Conservation (phyloP, 2,329 filamentous ascomycete genomes). For the Exophiala calicioides region DNA sequence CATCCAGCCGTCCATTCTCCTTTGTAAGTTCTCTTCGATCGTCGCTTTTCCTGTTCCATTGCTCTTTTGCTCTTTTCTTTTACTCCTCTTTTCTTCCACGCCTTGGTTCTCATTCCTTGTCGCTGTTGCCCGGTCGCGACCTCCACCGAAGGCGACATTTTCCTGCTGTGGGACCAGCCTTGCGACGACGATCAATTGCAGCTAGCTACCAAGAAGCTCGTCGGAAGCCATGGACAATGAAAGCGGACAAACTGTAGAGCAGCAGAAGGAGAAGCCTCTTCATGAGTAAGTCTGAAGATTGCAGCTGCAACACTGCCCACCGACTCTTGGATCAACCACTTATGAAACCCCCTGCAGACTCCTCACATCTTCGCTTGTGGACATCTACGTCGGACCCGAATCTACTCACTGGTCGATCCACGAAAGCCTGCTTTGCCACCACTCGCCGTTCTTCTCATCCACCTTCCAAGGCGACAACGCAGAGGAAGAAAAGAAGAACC, state of each 20-base stretch:
- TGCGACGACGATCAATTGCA: neutral
- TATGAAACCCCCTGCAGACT: conserved; percentile 45
- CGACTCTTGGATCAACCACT: no score
- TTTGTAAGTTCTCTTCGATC: neutral
- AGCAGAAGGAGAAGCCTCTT: conserved; percentile 41
- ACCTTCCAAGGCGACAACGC: conserved; percentile 50
- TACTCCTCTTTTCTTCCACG: neutral
- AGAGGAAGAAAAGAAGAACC: conserved; percentile 33
- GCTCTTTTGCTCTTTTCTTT: neutral
- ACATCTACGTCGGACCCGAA: conserved; percentile 57
- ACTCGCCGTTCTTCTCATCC: conserved; percentile 56
- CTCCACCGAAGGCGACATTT: no score
- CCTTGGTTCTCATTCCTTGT: neutral
- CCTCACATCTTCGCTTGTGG: conserved; percentile 56
- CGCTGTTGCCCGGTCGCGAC: no score
- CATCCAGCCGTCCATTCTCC: conserved; percentile 5
- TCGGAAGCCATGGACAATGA: conserved; percentile 27
- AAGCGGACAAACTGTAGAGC: conserved; percentile 12
- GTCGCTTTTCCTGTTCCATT: conserved; percentile 1
- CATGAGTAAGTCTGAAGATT: conserved; percentile 44
- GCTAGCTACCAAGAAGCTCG: neutral
- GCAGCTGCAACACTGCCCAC: no score
- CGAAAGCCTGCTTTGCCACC: conserved; percentile 57
- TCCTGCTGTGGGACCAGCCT: neutral
- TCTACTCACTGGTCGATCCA: conserved; percentile 59